Evolutionary conservation across 108 stramenopile genomes (phyloP).

Genomic region (Pseudonitzschia multiseries): DNA sequence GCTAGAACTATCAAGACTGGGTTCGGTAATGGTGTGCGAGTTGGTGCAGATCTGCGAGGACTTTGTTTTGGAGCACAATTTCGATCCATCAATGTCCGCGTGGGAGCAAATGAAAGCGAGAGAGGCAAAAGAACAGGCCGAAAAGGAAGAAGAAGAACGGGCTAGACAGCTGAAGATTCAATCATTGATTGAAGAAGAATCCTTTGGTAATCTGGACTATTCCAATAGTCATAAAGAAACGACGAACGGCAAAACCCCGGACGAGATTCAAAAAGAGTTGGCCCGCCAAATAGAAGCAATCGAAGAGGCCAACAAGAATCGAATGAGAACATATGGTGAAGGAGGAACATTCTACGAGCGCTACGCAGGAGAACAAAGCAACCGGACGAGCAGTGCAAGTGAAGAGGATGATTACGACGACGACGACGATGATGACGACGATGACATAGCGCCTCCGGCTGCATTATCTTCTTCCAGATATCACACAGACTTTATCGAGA

Average conservation of each 20-base stretch:
- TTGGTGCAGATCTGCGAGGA: constrained; percentile 73
- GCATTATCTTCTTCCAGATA: constrained; percentile 49
- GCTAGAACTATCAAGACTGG: constrained; percentile 49
- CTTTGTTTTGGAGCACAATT: constrained; percentile 60
- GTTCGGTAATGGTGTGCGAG: constrained; percentile 75
- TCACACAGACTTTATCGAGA: constrained; percentile 77
- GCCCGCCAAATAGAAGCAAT: constrained; percentile 39
- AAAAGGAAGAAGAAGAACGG: constrained; percentile 27
- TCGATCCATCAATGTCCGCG: constrained; percentile 56
- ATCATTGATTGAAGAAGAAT: constrained; percentile 3
- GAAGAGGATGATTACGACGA: constrained; percentile 35
- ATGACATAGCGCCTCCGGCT: constrained; percentile 18
- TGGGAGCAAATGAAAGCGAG: constrained; percentile 65
- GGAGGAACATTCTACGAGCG: constrained; percentile 2
- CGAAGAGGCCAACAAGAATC: constrained; percentile 29
- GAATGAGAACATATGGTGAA: constrained; percentile 9
- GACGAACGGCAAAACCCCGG: constrained; percentile 1
- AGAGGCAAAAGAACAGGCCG: constrained; percentile 41
- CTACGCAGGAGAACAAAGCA: constrained; percentile 16
- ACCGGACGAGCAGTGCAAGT: not conserved
- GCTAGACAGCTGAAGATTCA: not conserved
- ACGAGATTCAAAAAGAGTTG: constrained; percentile 39
- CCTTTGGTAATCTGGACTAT: not conserved
- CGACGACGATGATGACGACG: constrained; percentile 43
- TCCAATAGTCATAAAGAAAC: not conserved